Evolutionary conservation across 352 stramenopile genomes (phyloP), one percentile per base, ranked within the genome.

Genomic region (Phytopythium delawarense): DNA sequence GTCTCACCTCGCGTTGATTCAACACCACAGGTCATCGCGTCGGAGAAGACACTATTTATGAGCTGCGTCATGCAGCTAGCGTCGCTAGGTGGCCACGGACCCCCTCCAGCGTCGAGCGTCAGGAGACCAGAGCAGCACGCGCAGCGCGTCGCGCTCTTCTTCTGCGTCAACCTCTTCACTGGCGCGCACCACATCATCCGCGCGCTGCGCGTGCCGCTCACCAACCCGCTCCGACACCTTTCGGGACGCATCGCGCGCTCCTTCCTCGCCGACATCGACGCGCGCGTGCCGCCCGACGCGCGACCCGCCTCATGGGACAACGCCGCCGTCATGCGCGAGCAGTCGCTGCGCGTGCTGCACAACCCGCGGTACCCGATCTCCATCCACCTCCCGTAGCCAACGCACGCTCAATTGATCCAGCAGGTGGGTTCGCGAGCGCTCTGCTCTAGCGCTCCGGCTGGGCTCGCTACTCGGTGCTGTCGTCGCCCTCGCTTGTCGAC

Each of bases 341-440:
- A 72, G 59, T 77, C 78, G 13, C 61, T 89, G 30, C 45, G 59
- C 48, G 68, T 57, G 13, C 45, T 87, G 20, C 67, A 82, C 62
- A 85, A 88, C 44, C 69, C 70, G 11, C 44, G 61, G 4, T 84
- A 71, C 52, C 78, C 80, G 13, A 39, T 87, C n/a, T 81, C 69
- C 23, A 82, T 89, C 64, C 72, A 69, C 60, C 70, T 67, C 8
- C 61, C 62, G 23, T 77, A 42, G 4, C n/a, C 40, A n/a, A 23
- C 11, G 21, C 13, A 16, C n/a, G 44, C 1, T 32, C 45, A 32
- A 51, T 52, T 6, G 21, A 52, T 52, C 21, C 23, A 0, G 9
- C 35, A 16, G 35, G 13, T n/a, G 12, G 23, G 15, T 34, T 21
- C 35, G 15, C 11, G 7, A 56, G 28, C 48, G 25, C 48, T 40